Percentiles rank a stretch among this genome's conserved stretches.
phyloP scores from a whole-genome alignment of 2,329 filamentous ascomycete genomes.

The Chaetothyriales sp. region DNA sequence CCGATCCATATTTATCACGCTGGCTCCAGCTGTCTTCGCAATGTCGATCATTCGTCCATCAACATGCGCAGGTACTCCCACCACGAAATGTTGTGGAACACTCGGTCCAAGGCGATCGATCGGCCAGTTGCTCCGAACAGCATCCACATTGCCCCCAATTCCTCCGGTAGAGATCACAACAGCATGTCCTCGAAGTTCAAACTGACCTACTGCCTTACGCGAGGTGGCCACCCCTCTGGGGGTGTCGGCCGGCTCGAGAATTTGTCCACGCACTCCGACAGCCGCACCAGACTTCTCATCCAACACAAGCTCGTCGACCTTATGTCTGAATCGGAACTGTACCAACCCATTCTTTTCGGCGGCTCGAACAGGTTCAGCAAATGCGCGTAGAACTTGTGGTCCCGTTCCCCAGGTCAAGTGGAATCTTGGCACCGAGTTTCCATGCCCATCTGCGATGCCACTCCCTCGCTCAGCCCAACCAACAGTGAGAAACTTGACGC shows the following conservation, averaged over 20 bases:
- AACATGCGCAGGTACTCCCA: slow-evolving; percentile 51
- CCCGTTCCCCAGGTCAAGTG: slow-evolving; percentile 50
- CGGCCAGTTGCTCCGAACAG: slow-evolving; percentile 46
- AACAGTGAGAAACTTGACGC: slow-evolving; percentile 42
- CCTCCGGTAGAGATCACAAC: slow-evolving; percentile 46
- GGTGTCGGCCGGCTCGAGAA: slow-evolving; percentile 40
- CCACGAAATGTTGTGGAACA: slow-evolving; percentile 43
- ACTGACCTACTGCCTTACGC: slow-evolving; percentile 33
- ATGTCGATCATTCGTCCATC: slow-evolving; percentile 51
- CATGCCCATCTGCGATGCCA: slow-evolving; percentile 43
- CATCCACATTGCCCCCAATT: slow-evolving; percentile 49
- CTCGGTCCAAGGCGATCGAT: slow-evolving; percentile 43
- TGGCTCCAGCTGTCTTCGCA: slow-evolving; percentile 38
- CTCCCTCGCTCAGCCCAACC: slow-evolving; percentile 50
- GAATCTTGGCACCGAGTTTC: slow-evolving; percentile 51
- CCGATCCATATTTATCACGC: slow-evolving; percentile 46
- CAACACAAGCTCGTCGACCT: slow-evolving; percentile 43
- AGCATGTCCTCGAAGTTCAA: slow-evolving; percentile 41
- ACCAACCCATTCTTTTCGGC: slow-evolving; percentile 42
- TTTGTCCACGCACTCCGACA: slow-evolving; percentile 39
- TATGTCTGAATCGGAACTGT: slow-evolving; percentile 43
- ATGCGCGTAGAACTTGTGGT: slow-evolving; percentile 46
- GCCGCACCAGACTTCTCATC: slow-evolving; percentile 39
- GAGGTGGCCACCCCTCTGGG: slow-evolving; percentile 41
- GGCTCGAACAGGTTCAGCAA: slow-evolving; percentile 41